These are phyloP conservation scores for Xylariomycetidae sp. DNA, from an alignment of 2,329 filamentous ascomycete genomes.

Conservation along the genomic window DNA sequence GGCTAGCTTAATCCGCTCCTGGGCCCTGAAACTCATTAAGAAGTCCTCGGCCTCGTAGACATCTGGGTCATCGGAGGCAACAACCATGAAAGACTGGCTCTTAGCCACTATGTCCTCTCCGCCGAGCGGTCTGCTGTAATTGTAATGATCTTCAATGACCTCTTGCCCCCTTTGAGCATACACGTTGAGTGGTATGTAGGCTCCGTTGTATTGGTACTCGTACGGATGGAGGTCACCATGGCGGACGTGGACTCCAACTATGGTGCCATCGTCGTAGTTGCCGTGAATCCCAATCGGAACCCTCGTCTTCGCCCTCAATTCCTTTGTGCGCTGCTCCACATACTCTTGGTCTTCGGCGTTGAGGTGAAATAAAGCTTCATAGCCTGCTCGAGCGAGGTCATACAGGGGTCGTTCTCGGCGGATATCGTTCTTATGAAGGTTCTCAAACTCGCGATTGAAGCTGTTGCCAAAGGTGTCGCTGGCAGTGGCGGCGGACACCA, in stretches of 20 bases:
- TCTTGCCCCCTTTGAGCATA: conserved; percentile 57
- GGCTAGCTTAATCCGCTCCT: conserved; percentile 71
- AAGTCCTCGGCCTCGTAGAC: conserved; percentile 65
- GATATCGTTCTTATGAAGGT: conserved; percentile 41
- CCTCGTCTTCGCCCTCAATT: conserved; percentile 44
- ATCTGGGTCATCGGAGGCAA: conserved; percentile 77
- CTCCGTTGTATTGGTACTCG: conserved; percentile 69
- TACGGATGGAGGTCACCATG: conserved; percentile 73
- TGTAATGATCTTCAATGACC: conserved; percentile 45
- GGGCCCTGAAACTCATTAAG: conserved; percentile 51
- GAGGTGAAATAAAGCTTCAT: conserved; percentile 68
- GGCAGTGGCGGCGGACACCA: conserved; percentile 65
- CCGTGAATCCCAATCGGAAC: conserved; percentile 36
- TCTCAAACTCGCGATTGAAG: conserved; percentile 48
- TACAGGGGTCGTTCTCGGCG: conserved; percentile 56
- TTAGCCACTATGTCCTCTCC: conserved; percentile 31
- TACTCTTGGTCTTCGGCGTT: conserved; percentile 60
- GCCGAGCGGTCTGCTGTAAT: conserved; percentile 29
- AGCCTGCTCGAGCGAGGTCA: conserved; percentile 61
- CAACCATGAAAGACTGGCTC: conserved; percentile 45
- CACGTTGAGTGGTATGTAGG: conserved; percentile 68
- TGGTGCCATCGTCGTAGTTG: conserved; percentile 41
- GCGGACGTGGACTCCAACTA: conserved; percentile 72
- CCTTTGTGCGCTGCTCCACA: conserved; percentile 50
- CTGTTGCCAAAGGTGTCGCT: conserved; percentile 56